phyloP scores from a whole-genome alignment of 1,284 basidiomycete genomes.

The Cutaneotrichosporon spelunceum region DNA sequence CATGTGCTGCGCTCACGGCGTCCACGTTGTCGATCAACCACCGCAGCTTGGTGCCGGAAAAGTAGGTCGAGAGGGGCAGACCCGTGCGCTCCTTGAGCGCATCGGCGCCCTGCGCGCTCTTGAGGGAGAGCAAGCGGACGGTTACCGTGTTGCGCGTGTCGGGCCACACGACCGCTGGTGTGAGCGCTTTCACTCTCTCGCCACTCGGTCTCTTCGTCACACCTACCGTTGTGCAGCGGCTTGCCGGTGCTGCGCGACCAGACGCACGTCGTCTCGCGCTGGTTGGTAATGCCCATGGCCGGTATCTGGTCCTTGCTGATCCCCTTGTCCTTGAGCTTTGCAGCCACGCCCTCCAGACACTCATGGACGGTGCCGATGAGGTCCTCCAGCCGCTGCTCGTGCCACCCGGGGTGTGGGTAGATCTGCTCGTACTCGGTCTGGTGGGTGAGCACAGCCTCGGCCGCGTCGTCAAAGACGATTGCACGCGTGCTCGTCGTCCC shows the following conservation, averaged over 20 bases:
- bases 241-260: slow-evolving; percentile 90
- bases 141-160: slow-evolving; percentile 66
- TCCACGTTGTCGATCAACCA: slow-evolving; percentile 93
- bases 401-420: slow-evolving; percentile 89
- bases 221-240: slow-evolving; percentile 63
- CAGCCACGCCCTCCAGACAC: slow-evolving; percentile 72
- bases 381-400: slow-evolving; percentile 87
- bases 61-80: slow-evolving; percentile 87
- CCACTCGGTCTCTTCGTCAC: background rate
- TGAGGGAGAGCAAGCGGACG: slow-evolving; percentile 16
- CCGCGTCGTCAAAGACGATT: slow-evolving; percentile 85
- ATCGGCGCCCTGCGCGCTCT: slow-evolving; percentile 12
- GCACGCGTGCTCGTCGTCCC: slow-evolving; percentile 71
- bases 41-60: slow-evolving; percentile 88
- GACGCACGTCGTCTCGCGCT: slow-evolving; percentile 91
- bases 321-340: slow-evolving; percentile 68
- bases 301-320: slow-evolving; percentile 74
- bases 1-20: slow-evolving; percentile 74
- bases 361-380: slow-evolving; percentile 72
- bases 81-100: slow-evolving; percentile 45
- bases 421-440: slow-evolving; percentile 90
- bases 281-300: slow-evolving; percentile 87
- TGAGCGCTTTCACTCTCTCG: background rate
- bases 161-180: slow-evolving; percentile 84
- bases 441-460: slow-evolving; percentile 78